Evolutionary conservation across 2,329 filamentous ascomycete species (phyloP).

Genomic region (Trichoderma gracile): DNA sequence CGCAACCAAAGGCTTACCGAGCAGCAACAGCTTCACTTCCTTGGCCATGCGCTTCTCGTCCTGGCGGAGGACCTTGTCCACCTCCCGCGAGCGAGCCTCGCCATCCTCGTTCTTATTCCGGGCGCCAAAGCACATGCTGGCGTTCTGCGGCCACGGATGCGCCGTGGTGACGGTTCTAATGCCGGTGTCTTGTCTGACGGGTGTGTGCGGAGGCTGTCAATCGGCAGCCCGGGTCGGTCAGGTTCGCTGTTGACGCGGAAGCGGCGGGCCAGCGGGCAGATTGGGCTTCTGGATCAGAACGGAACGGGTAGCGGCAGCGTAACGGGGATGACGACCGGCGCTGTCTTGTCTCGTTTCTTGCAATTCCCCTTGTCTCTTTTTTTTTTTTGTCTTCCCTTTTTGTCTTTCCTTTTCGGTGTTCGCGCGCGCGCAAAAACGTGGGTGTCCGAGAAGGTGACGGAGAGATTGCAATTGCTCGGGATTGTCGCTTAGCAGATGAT

Average conservation of each 20-base stretch:
- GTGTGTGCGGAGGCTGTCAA: background rate
- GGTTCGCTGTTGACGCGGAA: background rate
- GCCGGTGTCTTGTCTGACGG: no score
- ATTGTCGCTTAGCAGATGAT: slow-evolving; percentile 5
- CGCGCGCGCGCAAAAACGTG: background rate
- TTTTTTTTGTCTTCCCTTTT: background rate
- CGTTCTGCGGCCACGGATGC: slow-evolving; percentile 3
- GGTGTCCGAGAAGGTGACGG: background rate
- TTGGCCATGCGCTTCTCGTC: slow-evolving; percentile 85
- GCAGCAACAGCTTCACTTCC: slow-evolving; percentile 89
- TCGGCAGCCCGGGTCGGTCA: slow-evolving; percentile 10
- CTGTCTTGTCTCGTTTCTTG: background rate
- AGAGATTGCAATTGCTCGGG: background rate
- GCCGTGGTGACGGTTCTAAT: background rate
- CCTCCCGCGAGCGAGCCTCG: slow-evolving; percentile 65
- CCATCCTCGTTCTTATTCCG: slow-evolving; percentile 53
- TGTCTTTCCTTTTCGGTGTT: background rate
- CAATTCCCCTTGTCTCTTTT: background rate
- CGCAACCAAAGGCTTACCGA: slow-evolving; percentile 65
- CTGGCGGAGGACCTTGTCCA: slow-evolving; percentile 80
- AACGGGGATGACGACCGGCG: background rate
- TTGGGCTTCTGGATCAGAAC: background rate
- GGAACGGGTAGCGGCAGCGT: slow-evolving; percentile 12
- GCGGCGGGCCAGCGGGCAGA: background rate
- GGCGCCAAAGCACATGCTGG: slow-evolving; percentile 64